These are phyloP conservation scores for Hypoxylon sp. DNA, from an alignment of 2,329 filamentous ascomycete species.

Conservation along the genomic window DNA sequence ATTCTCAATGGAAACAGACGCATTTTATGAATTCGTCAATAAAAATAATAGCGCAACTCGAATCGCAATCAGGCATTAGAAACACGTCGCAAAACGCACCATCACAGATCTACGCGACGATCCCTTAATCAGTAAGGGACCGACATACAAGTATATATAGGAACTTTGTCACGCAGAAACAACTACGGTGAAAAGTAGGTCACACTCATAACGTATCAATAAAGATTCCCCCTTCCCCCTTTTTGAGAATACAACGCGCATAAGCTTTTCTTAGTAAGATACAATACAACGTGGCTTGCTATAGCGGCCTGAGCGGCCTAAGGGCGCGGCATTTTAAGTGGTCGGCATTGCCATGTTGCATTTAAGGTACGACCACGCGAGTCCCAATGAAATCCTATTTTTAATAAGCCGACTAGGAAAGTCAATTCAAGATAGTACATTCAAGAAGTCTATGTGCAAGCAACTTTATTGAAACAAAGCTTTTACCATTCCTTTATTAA, in stretches of 20 bases:
- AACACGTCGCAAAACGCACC: constrained; percentile 18
- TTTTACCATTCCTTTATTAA: background rate
- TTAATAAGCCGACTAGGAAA: constrained; percentile 3
- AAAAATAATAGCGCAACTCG: constrained; percentile 1
- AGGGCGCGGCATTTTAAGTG: constrained; percentile 14
- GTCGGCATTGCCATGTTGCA: background rate
- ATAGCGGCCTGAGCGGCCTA: constrained; percentile 2
- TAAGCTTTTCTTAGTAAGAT: constrained; percentile 3
- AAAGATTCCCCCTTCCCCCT: background rate
- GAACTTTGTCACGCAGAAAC: background rate
- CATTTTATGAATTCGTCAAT: background rate
- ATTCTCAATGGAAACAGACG: background rate
- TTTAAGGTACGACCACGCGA: constrained; percentile 6
- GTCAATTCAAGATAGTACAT: background rate
- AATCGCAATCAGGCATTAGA: constrained; percentile 6
- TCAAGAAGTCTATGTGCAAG: background rate
- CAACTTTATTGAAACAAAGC: background rate
- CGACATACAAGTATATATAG: background rate
- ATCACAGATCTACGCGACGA: constrained; percentile 28
- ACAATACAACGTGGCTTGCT: constrained; percentile 7
- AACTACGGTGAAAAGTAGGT: background rate
- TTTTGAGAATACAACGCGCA: constrained; percentile 7
- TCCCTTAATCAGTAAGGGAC: constrained; percentile 19
- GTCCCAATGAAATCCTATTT: constrained; percentile 9
- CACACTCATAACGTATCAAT: background rate